Percentiles rank a stretch among this genome's conserved stretches.
Evolutionary conservation across 2,329 filamentous ascomycete species (phyloP).

Genomic region (Hymenoscyphus albidus): DNA sequence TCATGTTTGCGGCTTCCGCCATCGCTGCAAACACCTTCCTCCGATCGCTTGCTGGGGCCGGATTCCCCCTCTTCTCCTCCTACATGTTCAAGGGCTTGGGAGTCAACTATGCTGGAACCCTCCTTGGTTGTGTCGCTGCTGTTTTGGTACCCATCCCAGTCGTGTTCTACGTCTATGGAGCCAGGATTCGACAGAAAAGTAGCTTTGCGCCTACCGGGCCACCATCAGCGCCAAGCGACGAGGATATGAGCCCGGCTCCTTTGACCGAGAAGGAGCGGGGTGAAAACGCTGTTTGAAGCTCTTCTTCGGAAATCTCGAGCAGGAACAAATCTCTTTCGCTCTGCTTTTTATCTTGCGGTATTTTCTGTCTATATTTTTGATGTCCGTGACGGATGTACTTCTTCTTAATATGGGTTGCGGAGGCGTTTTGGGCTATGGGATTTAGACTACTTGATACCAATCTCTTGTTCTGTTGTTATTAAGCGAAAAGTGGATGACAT

Average conservation of each 20-base stretch:
- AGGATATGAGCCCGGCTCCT: slow-evolving; percentile 17
- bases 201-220: slow-evolving; percentile 49
- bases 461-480: neutral
- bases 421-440: neutral
- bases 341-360: neutral
- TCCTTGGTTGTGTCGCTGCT: slow-evolving; percentile 58
- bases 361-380: neutral
- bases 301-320: neutral
- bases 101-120: slow-evolving; percentile 58
- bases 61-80: slow-evolving; percentile 73
- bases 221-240: slow-evolving; percentile 16
- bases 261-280: slow-evolving; percentile 15
- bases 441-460: slow-evolving; percentile 2
- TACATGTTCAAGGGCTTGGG: slow-evolving; percentile 65
- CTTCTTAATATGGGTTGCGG: neutral
- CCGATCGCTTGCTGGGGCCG: slow-evolving; percentile 71
- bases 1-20: slow-evolving; percentile 62
- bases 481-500: neutral
- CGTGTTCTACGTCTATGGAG: slow-evolving; percentile 58
- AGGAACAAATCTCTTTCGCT: neutral
- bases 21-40: slow-evolving; percentile 80
- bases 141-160: slow-evolving; percentile 59
- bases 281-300: slow-evolving; percentile 13
- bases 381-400: neutral
- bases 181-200: slow-evolving; percentile 52